Base-by-base conservation (phyloP, 2,329 filamentous ascomycete genomes). In the Phyllosticta citrichinensis region DNA sequence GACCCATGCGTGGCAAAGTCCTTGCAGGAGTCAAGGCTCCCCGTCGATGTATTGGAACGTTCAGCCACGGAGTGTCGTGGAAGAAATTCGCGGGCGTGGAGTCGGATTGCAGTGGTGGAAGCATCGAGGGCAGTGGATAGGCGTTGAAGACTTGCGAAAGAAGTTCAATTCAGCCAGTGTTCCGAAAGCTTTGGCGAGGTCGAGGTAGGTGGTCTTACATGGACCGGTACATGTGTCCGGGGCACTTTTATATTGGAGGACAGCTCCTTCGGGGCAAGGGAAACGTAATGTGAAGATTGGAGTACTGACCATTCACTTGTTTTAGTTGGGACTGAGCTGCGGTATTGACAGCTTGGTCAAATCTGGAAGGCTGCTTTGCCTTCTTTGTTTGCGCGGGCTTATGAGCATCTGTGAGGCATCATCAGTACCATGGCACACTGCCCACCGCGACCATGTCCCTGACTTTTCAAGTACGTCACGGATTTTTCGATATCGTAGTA, bases 401-500 rank as follows among this genome's bases (percentile, higher is more conserved):
- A 53, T 68, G 66, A 58, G 71, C 66, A 57, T 69, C 69, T 70
- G 58, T 52, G 27, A 55, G 5, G 27, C 27, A 12, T 30, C 53
- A 55, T 55, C 27, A 55, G 27, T n/a, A 47, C 40, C 24, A 50
- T 56, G 40, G 52, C 24, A 22, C 17, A 11, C 3, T 19, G 24
- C 20, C 52, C 9, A 19, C 33, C 22, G 33, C 55, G 8, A 20
- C 17, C 5, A 6, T 14, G n/a, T 25, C 10, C 20, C 58, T 56
- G n/a, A 80, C 86, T 88, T 64, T 85, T 83, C 62, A 99, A 75
- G 70, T 95, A 97, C 61, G 83, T 80, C 47, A 95, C 87, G 0
- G 90, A 85, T 74, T 96, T 96, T 62, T 86, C 87, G 30, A 96
- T 80, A 68, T 99, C 92, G 71, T 92, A 97, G 73, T 93, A 97